Evolutionary conservation across 306 rosid species (phyloP).

Genomic region (Cicer arietinum): DNA sequence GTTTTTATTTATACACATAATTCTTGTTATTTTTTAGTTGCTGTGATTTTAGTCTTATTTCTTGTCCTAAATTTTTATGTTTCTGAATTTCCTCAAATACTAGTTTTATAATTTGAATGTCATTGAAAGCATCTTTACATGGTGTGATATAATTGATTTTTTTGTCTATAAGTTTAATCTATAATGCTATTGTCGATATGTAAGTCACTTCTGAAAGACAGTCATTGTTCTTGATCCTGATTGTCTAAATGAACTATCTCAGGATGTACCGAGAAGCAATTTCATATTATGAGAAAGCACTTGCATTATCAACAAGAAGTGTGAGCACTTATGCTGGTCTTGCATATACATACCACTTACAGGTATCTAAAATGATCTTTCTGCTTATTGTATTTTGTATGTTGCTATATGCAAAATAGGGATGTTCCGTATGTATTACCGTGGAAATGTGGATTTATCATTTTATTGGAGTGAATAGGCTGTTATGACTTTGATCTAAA

Average conservation of each 20-base stretch:
- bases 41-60: conserved; percentile 6
- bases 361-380: conserved; percentile 54
- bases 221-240: conserved; percentile 36
- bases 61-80: conserved; percentile 5
- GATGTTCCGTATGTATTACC: conserved; percentile 4
- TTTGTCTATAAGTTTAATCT: background rate
- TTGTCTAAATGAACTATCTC: conserved; percentile 38
- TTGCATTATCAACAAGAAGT: conserved; percentile 79
- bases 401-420: background rate
- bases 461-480: conserved; percentile 1
- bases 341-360: conserved; percentile 92
- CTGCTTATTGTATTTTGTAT: conserved; percentile 4
- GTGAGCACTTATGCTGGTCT: conserved; percentile 96
- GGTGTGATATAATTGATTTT: conserved; percentile 11
- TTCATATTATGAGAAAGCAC: conserved; percentile 87
- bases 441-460: conserved; percentile 19
- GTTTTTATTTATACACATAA: conserved; percentile 6
- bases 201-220: conserved; percentile 10
- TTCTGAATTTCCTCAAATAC: conserved; percentile 28
- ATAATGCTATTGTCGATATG: conserved; percentile 22
- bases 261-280: conserved; percentile 87
- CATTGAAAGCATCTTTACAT: conserved; percentile 16
- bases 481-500: background rate
- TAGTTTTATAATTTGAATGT: background rate
- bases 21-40: conserved; percentile 28